Evolutionary conservation across 345 rosid genomes (phyloP).

Genomic region (Luvunga scandens): DNA sequence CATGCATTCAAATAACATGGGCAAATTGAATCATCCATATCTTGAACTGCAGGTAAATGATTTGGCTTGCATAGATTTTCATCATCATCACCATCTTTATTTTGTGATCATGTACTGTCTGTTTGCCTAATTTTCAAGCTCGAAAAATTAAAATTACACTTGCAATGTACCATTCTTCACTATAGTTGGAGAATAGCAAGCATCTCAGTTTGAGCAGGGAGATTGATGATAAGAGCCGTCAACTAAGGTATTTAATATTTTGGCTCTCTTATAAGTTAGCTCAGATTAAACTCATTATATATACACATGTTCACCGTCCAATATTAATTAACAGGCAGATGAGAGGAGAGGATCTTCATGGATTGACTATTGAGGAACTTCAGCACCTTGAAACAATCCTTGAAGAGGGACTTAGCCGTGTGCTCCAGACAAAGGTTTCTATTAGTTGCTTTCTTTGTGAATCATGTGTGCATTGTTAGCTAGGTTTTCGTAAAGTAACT

Average conservation of each 20-base stretch:
- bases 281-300: not conserved
- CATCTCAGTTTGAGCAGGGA: conserved; percentile 46
- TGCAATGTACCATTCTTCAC: not conserved
- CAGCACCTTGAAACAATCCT: conserved; percentile 45
- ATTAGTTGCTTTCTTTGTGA: not conserved
- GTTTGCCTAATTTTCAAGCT: not conserved
- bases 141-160: not conserved
- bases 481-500: not conserved
- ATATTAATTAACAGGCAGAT: conserved; percentile 32
- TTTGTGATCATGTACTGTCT: not conserved
- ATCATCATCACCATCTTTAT: not conserved
- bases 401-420: conserved; percentile 39
- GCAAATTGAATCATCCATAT: conserved; percentile 41
- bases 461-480: not conserved
- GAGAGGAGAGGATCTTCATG: conserved; percentile 57
- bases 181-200: conserved; percentile 49
- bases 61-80: not conserved
- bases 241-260: conserved; percentile 35
- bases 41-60: conserved; percentile 56
- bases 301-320: too few relatives aligned
- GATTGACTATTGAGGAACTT: conserved; percentile 46
- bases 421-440: conserved; percentile 35
- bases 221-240: conserved; percentile 48
- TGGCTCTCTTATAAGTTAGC: not conserved
- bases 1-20: conserved; percentile 43